Base-by-base conservation (phyloP, 768 basidiomycete species). In the Guyanaporus albipodus region DNA sequence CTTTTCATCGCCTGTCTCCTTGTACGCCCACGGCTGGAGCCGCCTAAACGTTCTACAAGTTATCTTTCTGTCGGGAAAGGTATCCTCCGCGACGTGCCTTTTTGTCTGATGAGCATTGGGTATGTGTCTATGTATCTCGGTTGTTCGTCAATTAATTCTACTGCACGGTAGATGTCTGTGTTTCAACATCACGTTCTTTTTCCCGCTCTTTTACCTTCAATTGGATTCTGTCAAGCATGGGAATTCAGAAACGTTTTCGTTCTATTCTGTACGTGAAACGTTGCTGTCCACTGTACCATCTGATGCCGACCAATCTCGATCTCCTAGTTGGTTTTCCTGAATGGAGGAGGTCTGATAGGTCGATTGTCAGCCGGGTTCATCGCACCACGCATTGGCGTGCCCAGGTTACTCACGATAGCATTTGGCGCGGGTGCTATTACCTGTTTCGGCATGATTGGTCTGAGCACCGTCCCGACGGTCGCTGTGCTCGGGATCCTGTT, bases 181-280 rank as follows among this genome's bases (percentile, higher is more conserved):
- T 33, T 66, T 70, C 14, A 56, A 70, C 6, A 52, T 59, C 2
- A 75, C 73, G 3, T 55, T 77, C 26, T 79, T 70, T 48, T 77
- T 70, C 37, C 78, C 79, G 0, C 65, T 78, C 15, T 82, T 79
- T 61, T 83, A 77, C 56, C 53, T 82, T 7, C 82, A 83, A 51
- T 59, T 82, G 11, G 73, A 77, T 46, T 70, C 79, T 1, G 66
- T 76, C 23, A 62, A 68, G 39, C 77, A 77, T 44, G 73, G 74
- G 1, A 67, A 78, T 31, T 59, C 66, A 14, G 58, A 69, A 8
- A 64, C 59, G n/a, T 64, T 83, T 5, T 76, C 81, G 1, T 82
- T 83, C 49, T 81, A 82, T 48, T 73, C 73, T 24, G 81, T 82
- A 46, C 9, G 61, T 42, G 21, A 46, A 21, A 6, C 27, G 4